phyloP scores from a whole-genome alignment of 257 asterid genomes.

The Handroanthus guayacan region DNA sequence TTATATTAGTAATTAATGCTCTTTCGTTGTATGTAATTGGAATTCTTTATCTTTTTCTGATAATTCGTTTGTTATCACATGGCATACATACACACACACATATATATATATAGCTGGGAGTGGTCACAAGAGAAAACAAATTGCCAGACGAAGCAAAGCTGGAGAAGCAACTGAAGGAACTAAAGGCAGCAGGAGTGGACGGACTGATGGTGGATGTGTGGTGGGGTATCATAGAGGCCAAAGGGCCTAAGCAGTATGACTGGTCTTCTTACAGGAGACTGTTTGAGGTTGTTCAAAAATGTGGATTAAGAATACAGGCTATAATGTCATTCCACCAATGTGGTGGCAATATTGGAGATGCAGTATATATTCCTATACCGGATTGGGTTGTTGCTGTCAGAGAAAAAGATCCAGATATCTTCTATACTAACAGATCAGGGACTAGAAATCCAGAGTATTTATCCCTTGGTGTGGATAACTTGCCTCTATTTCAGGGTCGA shows the following conservation, averaged over 20 bases:
- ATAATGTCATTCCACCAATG: slow-evolving; percentile 96
- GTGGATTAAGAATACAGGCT: slow-evolving; percentile 68
- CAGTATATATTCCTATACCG: slow-evolving; percentile 67
- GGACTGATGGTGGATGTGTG: slow-evolving; percentile 96
- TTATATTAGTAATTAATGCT: too few relatives aligned
- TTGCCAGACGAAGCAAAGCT: slow-evolving; percentile 51
- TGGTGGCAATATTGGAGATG: slow-evolving; percentile 85
- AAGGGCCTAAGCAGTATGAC: slow-evolving; percentile 64
- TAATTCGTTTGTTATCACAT: not conserved
- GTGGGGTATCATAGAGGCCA: slow-evolving; percentile 84
- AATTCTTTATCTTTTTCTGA: not conserved
- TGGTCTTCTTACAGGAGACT: slow-evolving; percentile 75
- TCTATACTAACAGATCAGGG: slow-evolving; percentile 68
- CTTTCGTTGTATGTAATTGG: too few relatives aligned
- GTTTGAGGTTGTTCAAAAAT: slow-evolving; percentile 58
- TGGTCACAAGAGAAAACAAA: slow-evolving; percentile 61
- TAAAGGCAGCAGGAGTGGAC: slow-evolving; percentile 66
- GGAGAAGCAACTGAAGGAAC: slow-evolving; percentile 65
- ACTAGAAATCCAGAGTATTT: slow-evolving; percentile 63
- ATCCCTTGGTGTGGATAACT: slow-evolving; percentile 75
- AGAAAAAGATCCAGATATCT: slow-evolving; percentile 59
- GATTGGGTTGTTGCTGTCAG: slow-evolving; percentile 67
- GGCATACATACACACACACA: not conserved
- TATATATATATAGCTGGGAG: slow-evolving; percentile 61
- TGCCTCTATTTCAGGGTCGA: slow-evolving; percentile 69